Conservation (phyloP, 1,284 basidiomycete genomes). For the Apiotrichum veenhuisii region DNA sequence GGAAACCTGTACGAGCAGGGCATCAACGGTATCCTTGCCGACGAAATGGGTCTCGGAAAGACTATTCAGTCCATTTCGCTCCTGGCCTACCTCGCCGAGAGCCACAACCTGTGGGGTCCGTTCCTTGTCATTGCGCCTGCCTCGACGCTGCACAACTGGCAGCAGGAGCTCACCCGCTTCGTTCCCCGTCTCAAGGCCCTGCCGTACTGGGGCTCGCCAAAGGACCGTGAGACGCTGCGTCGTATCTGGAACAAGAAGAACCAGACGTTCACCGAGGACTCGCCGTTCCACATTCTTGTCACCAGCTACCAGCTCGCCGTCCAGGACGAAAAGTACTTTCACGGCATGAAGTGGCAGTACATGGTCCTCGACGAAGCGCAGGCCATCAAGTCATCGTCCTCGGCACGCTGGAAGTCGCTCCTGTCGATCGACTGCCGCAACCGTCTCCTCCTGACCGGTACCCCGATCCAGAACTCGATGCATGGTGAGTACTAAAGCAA, state of each 20-base stretch:
- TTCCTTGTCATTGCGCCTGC: conserved; percentile 99
- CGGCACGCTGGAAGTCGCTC: conserved; percentile 95
- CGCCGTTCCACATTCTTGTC: conserved; percentile 94
- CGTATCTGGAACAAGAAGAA: conserved; percentile 99
- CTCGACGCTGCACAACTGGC: conserved; percentile 99
- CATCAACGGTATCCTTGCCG: conserved; percentile 96
- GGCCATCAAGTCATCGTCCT: conserved; percentile 98
- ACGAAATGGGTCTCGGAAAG: conserved; percentile 99
- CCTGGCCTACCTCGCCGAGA: conserved; percentile 92
- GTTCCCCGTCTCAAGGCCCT: conserved; percentile 90
- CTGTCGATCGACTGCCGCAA: conserved; percentile 96
- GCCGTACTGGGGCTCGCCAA: conserved; percentile 98
- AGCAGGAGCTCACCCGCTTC: conserved; percentile 95
- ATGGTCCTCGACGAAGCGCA: conserved; percentile 99
- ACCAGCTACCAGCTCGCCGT: conserved; percentile 96
- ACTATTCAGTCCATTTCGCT: conserved; percentile 98
- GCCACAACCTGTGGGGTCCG: conserved; percentile 98
- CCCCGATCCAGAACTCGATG: conserved; percentile 99
- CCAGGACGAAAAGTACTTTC: conserved; percentile 97
- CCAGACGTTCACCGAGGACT: conserved; percentile 90
- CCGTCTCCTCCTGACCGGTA: conserved; percentile 90
- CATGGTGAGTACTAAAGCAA: conserved; percentile 63
- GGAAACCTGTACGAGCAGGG: conserved; percentile 98
- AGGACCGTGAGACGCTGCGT: conserved; percentile 88
- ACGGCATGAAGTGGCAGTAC: conserved; percentile 98